phyloP scores from a whole-genome alignment of 2,329 filamentous ascomycete genomes.

The Falciphora oryzae region DNA sequence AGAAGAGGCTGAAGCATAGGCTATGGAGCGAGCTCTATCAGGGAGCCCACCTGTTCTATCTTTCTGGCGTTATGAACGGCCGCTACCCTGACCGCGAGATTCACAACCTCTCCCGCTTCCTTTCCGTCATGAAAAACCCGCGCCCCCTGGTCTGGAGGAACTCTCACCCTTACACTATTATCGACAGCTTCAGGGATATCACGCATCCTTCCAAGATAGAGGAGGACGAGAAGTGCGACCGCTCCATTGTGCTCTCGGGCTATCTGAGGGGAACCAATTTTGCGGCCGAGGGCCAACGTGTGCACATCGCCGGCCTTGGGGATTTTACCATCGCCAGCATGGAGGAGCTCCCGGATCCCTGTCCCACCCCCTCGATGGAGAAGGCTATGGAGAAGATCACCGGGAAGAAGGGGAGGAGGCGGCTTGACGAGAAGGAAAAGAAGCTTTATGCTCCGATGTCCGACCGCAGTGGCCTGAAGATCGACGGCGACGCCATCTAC shows the following conservation, averaged over 20 bases:
- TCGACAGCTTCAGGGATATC: constrained; percentile 91
- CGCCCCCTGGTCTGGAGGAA: constrained; percentile 95
- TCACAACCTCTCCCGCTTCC: constrained; percentile 88
- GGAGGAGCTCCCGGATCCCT: constrained; percentile 87
- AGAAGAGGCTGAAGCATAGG: constrained; percentile 91
- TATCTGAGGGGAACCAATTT: constrained; percentile 96
- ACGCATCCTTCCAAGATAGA: constrained; percentile 91
- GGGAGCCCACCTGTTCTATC: constrained; percentile 93
- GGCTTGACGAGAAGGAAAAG: constrained; percentile 95
- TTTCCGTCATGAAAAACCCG: constrained; percentile 99
- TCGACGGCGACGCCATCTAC: constrained; percentile 96
- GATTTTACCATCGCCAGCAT: constrained; percentile 80
- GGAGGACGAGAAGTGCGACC: constrained; percentile 81
- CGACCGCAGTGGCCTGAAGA: constrained; percentile 89
- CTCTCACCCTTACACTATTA: constrained; percentile 86
- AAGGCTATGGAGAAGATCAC: constrained; percentile 78
- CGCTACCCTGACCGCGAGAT: constrained; percentile 95
- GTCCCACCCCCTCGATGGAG: constrained; percentile 87
- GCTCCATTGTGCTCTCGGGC: constrained; percentile 84
- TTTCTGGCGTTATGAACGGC: constrained; percentile 94
- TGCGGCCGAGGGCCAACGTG: constrained; percentile 68
- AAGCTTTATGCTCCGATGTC: constrained; percentile 96
- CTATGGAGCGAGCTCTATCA: constrained; percentile 98
- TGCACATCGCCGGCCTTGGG: constrained; percentile 89
- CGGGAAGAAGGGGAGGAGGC: constrained; percentile 72